Conservation (phyloP, 768 basidiomycete species). For the Russula virescens region DNA sequence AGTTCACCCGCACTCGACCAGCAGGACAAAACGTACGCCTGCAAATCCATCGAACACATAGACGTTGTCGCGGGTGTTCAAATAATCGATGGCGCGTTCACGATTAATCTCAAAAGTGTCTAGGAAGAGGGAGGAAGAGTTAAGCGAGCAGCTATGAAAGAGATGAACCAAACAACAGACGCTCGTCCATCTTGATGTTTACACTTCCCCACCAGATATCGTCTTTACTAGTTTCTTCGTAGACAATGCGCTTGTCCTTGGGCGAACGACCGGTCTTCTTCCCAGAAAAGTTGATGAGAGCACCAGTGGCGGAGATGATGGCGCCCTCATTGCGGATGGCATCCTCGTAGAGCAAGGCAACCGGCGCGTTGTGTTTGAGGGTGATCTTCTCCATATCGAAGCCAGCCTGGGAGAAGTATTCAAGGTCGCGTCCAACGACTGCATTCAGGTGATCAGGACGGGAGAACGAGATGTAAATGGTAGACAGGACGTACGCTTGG, state of each 20-base stretch:
- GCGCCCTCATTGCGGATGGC: conserved; percentile 98
- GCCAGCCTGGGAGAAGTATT: conserved; percentile 97
- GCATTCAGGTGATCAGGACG: conserved; percentile 23
- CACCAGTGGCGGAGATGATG: conserved; percentile 92
- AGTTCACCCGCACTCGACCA: conserved; percentile 2
- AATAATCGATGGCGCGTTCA: conserved; percentile 97
- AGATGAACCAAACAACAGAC: conserved; percentile 41
- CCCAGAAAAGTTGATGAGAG: conserved; percentile 98
- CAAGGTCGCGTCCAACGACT: conserved; percentile 92
- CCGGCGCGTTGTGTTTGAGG: conserved; percentile 89
- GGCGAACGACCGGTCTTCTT: conserved; percentile 98
- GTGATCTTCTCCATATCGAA: conserved; percentile 99
- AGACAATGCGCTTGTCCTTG: conserved; percentile 99
- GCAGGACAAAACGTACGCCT: conserved; percentile 48
- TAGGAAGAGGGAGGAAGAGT: conserved; percentile 27
- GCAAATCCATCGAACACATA: conserved; percentile 97
- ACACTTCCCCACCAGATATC: conserved; percentile 99
- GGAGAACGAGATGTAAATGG: not conserved
- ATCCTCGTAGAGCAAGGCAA: conserved; percentile 92
- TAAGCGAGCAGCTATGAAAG: not conserved
- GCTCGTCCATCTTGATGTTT: conserved; percentile 98
- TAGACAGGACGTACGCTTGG: conserved; percentile 45
- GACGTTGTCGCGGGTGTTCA: conserved; percentile 97
- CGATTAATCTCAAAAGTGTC: conserved; percentile 99
- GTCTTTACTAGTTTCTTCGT: conserved; percentile 92